A percentile compares a stretch with the other conserved stretches of the same genome.
Conservation (phyloP, 2,329 filamentous ascomycete species). For the Claviceps purpurea region DNA sequence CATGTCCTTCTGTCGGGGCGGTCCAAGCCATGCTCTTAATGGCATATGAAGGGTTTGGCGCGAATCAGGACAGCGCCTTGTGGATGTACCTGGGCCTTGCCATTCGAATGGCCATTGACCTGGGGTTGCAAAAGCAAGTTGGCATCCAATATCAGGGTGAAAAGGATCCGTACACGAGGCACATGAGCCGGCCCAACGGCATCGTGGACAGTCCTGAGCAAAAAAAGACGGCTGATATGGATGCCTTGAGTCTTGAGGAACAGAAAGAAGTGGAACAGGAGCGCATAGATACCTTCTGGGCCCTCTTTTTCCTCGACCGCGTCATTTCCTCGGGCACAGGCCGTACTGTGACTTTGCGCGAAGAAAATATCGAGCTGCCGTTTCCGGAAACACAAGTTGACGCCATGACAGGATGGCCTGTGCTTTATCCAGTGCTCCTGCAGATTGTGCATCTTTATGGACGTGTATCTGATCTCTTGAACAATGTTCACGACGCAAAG, state of each 20-base stretch:
- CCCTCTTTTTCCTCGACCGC: slow-evolving; percentile 75
- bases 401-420: slow-evolving; percentile 54
- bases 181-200: slow-evolving; percentile 24
- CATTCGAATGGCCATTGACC: slow-evolving; percentile 68
- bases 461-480: slow-evolving; percentile 69
- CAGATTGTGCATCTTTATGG: slow-evolving; percentile 80
- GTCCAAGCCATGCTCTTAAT: slow-evolving; percentile 74
- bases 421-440: slow-evolving; percentile 67
- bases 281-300: slow-evolving; percentile 78
- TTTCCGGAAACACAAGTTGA: slow-evolving; percentile 42
- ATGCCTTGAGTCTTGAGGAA: slow-evolving; percentile 32
- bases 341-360: slow-evolving; percentile 66
- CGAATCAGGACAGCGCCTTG: slow-evolving; percentile 74
- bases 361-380: slow-evolving; percentile 72
- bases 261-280: slow-evolving; percentile 63
- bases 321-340: slow-evolving; percentile 82
- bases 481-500: slow-evolving; percentile 60
- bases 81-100: slow-evolving; percentile 91
- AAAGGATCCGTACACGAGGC: slow-evolving; percentile 35
- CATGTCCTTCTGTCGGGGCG: slow-evolving; percentile 69
- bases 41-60: slow-evolving; percentile 81
- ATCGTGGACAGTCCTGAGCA: slow-evolving; percentile 25
- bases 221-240: slow-evolving; percentile 26
- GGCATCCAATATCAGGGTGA: slow-evolving; percentile 52
- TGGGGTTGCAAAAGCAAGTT: slow-evolving; percentile 71